Base-by-base conservation (phyloP, 2,329 filamentous ascomycete genomes). In the Gremmenia infestans region DNA sequence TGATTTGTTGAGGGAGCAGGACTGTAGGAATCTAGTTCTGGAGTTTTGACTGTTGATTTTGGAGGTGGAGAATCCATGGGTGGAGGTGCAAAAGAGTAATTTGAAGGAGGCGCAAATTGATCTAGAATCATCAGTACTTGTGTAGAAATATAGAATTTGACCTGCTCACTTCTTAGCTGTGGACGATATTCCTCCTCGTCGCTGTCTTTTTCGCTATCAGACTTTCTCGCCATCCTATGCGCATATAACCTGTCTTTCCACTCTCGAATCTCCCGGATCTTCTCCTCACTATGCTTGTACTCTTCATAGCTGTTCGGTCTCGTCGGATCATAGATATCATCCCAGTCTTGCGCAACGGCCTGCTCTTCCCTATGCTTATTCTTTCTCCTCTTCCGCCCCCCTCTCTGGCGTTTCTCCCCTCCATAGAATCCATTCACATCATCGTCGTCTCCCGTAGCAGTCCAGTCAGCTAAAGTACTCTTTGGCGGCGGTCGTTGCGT, bases 291-390 rank as follows among this genome's bases (percentile, higher is more conserved):
- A 58, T 85, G 79, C 57, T 89, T 81, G 69, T 94, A 97, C 67
- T 93, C 88, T 54, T 92, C 88, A 50, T 93, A 88, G 63, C 86
- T 91, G 42, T 89, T 95, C 8, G 92, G 91, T 40, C 88, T 78
- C 11, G 87, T 78, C 0, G 91, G 89, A 67, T 96, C 92, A 70
- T 96, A 97, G 23, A 94, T 82, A 69, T 95, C 91, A 70, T 96
- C 88, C 91, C 91, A 97, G 68, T 96, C 86, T 69, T 83, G 80
- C 32, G 79, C 72, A 48, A 78, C 76, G 5, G 82, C 76, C 61
- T 81, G 79, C 58, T 83, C 80, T 65, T 82, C 81, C 71, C 86
- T 87, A 72, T 88, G 86, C 69, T 86, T 87, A 72, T 88, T 91
- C 73, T 88, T 89, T 57, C 89, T 85, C 43, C 74, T 72, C 66